Conservation (phyloP, 345 rosid genomes). For the Salix caprea region DNA sequence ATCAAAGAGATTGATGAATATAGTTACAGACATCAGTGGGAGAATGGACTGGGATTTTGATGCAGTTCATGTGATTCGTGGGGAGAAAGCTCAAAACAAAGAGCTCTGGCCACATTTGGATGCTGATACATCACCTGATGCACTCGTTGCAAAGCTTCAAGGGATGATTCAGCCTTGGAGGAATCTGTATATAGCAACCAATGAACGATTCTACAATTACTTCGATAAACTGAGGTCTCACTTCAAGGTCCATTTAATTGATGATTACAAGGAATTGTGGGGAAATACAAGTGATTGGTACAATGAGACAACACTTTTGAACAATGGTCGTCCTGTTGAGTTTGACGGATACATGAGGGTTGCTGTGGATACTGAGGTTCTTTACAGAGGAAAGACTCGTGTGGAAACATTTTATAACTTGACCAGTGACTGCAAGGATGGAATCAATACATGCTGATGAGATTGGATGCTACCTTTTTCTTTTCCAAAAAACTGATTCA, state of each 20-base stretch:
- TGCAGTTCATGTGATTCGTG: conserved; percentile 83
- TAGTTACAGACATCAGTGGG: conserved; percentile 75
- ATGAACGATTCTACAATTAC: conserved; percentile 80
- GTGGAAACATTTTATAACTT: conserved; percentile 88
- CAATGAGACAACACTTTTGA: conserved; percentile 65
- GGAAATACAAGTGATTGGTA: conserved; percentile 80
- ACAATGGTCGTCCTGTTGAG: conserved; percentile 61
- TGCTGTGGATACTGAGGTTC: conserved; percentile 90
- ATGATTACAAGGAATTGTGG: conserved; percentile 79
- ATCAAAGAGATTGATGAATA: conserved; percentile 92
- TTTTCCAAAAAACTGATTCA: conserved; percentile 14
- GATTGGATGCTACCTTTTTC: conserved; percentile 17
- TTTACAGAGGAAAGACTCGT: conserved; percentile 61
- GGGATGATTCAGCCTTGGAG: conserved; percentile 65
- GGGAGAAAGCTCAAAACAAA: conserved; percentile 82
- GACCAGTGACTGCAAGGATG: conserved; percentile 86
- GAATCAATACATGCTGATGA: conserved; percentile 76
- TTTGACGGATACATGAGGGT: conserved; percentile 97
- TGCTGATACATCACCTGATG: conserved; percentile 78
- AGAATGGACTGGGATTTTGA: conserved; percentile 96
- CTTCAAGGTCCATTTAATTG: conserved; percentile 79
- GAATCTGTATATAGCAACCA: conserved; percentile 74
- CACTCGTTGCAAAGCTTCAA: conserved; percentile 53
- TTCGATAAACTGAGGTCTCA: conserved; percentile 88
- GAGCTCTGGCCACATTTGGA: conserved; percentile 86